Base-by-base conservation (phyloP, 1,284 basidiomycete species). In the Ustanciosporium gigantosporum region DNA sequence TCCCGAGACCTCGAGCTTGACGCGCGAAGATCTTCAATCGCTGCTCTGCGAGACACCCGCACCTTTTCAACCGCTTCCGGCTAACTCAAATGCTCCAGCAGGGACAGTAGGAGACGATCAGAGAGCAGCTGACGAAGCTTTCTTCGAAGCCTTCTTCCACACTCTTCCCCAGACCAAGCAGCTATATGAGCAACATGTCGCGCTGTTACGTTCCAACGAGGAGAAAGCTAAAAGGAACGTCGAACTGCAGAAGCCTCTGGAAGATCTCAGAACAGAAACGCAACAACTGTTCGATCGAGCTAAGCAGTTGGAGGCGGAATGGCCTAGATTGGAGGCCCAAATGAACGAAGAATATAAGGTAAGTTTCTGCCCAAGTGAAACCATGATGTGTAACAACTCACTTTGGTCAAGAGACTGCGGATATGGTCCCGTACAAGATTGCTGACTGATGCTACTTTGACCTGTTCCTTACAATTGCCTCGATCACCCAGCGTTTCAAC, bases 131-230 rank as follows among this genome's bases (percentile, higher is more conserved):
- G 43, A 67, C 8, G 29, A 39, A 13, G 57, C 60, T 1, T 58
- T 38, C 41, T 57, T 73, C 27, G 71, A 70, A 29, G 73, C 72
- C 4, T 51, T 69, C 34, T 41, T 74, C 29, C 56, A 69, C 35
- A 40, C 36, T 0, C 56, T 69, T 1, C 65, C 72, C 2, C 49
- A 66, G 31, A 66, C 70, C 0, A 49, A 55, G 11, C 32, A 35
- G 1, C 41, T 68, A 31, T 60, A 65, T 46, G 44, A 37, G 9
- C 32, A 53, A 15, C 65, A 73, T 27, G 49, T 48, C 19, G 48
- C 36, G 19, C 62, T 74, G 5, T 38, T 73, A 1, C 46, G 55
- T 24, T 16, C 31, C 9, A 64, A 60, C 36, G 70, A 73, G 43
- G 20, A 42, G 23, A 70, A 65, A 27, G 73, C 73, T 31, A 36